Evolutionary conservation across 345 rosid genomes (phyloP), one percentile per base, ranked within the genome.

Genomic region (Lumnitzera racemosa): DNA sequence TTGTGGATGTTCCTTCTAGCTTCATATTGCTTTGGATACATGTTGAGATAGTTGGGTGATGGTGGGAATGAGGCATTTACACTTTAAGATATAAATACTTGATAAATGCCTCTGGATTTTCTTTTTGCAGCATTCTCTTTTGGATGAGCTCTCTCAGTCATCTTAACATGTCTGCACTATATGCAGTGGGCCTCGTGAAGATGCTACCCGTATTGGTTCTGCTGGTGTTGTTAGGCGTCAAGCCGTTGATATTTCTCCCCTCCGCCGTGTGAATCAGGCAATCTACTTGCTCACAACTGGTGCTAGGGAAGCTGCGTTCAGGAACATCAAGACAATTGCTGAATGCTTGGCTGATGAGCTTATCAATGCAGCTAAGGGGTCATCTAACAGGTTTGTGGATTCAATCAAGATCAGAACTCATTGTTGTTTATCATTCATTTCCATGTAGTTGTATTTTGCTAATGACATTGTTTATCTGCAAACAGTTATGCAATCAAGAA

Each of bases 211-310:
- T 31, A 92, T 92, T 67, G 98, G 98, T 12, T 92, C 96, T 58
- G 97, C 98, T 61, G 98, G 98, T 82, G 96, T 89, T 67, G 98
- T 92, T 15, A 82, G 98, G 72, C 89, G 97, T 53, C 98, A 92
- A 74, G 98, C 96, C 4, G 97, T 92, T 55, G 98, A 89, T 87
- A 87, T 92, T 76, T 89, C 97, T 62, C 98, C 98, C 2, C 65
- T 92, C 27, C 79, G 97, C 27, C 90, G 97, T 50, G 97, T 92
- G 15, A 92, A 92, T 63, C 96, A 87, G 67, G 98, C 97, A 0
- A 79, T 92, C 63, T 92, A 82, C 56, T 78, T 92, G 7, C 78
- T 92, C 16, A 92, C 97, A 0, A 92, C 98, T 25, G 96, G 98
- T 68, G 97, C 98, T 12, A 90, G 98, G 59, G 97, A 89, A 55